These are phyloP conservation scores for Friedmanniomyces endolithicus DNA, from an alignment of 495 filamentous ascomycete genomes.

Conservation along the genomic window DNA sequence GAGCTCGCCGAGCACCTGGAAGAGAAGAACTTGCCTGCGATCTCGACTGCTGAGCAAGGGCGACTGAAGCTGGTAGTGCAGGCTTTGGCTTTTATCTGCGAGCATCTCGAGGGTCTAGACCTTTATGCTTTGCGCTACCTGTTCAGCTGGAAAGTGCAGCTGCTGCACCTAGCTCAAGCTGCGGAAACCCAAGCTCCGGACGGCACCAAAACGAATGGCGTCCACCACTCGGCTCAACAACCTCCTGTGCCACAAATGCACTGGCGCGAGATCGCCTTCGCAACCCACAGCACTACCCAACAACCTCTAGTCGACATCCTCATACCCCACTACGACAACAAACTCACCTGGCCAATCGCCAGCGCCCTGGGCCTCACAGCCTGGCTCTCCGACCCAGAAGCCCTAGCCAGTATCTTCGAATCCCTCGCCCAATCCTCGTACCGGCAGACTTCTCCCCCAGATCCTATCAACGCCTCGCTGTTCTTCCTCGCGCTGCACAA, in stretches of 20 bases:
- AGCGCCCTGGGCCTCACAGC: constrained; percentile 63
- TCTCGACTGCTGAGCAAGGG: constrained; percentile 4
- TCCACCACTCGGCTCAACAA: background rate
- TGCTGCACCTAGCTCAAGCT: background rate
- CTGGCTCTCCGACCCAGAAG: constrained; percentile 71
- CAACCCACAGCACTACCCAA: constrained; percentile 80
- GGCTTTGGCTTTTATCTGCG: constrained; percentile 8
- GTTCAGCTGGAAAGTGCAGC: constrained; percentile 12
- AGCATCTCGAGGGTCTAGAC: constrained; percentile 13
- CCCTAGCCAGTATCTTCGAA: constrained; percentile 59
- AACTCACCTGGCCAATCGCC: constrained; percentile 73
- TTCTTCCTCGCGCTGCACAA: constrained; percentile 74
- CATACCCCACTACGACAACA: constrained; percentile 62
- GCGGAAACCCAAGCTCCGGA: background rate
- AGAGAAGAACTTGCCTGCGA: constrained; percentile 10
- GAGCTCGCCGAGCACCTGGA: constrained; percentile 11
- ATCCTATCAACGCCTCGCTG: constrained; percentile 86
- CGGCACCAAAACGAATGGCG: background rate
- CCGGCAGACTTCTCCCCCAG: constrained; percentile 57
- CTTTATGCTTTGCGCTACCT: constrained; percentile 10
- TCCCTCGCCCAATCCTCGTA: constrained; percentile 85
- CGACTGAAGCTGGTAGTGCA: constrained; percentile 8
- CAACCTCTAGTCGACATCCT: constrained; percentile 86
- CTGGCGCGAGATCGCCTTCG: constrained; percentile 93
- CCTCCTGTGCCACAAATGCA: constrained; percentile 45